phyloP scores from a whole-genome alignment of 495 filamentous ascomycete species.

The Penicillium subrubescens region DNA sequence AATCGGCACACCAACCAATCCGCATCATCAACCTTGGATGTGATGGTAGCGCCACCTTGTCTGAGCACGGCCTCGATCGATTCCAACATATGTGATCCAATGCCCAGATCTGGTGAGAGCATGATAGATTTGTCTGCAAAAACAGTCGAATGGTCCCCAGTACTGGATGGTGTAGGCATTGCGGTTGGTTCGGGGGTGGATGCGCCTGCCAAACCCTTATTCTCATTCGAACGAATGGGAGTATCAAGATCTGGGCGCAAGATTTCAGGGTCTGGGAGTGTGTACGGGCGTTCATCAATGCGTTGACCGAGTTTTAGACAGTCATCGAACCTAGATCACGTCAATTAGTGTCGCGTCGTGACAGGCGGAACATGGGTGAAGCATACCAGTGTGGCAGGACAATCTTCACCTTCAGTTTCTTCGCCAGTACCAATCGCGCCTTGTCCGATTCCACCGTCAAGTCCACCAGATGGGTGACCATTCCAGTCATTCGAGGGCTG shows the following conservation, averaged over 20 bases:
- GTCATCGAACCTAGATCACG: constrained; percentile 80
- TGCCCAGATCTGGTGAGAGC: constrained; percentile 67
- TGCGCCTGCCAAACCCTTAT: constrained; percentile 71
- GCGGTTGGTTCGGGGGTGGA: constrained; percentile 63
- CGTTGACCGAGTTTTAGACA: constrained; percentile 87
- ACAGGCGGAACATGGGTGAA: not conserved
- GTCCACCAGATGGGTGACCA: constrained; percentile 88
- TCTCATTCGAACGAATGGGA: constrained; percentile 54
- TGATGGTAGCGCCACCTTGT: constrained; percentile 68
- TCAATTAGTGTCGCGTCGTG: not conserved
- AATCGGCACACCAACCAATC: constrained; percentile 86
- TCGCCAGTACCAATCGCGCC: constrained; percentile 63
- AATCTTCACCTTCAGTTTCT: constrained; percentile 70
- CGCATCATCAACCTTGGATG: constrained; percentile 65
- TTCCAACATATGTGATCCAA: constrained; percentile 63
- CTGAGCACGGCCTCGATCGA: constrained; percentile 71
- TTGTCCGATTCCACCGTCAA: constrained; percentile 74
- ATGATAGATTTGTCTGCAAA: constrained; percentile 59
- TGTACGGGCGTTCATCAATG: constrained; percentile 86
- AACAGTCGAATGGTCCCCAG: constrained; percentile 44
- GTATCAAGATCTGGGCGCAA: constrained; percentile 56
- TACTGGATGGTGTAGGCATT: constrained; percentile 46
- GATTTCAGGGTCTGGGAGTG: constrained; percentile 83
- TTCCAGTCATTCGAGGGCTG: constrained; percentile 63
- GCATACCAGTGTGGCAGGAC: constrained; percentile 93